Evolutionary conservation across 495 filamentous ascomycete species (phyloP).

Genomic region (Aspergillus biplanus): DNA sequence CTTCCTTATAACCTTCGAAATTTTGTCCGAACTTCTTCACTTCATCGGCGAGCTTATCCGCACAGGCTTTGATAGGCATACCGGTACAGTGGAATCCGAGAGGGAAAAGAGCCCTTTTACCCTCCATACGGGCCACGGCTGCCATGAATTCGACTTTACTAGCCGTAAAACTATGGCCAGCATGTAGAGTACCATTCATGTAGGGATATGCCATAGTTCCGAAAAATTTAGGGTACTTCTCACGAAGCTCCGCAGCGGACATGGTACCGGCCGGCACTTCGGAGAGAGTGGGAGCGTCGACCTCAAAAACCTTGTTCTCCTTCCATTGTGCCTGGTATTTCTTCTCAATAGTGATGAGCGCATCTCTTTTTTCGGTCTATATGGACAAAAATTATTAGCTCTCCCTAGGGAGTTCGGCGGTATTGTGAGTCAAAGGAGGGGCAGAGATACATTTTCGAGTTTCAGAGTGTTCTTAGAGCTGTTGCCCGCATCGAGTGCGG

Average conservation of each 20-base stretch:
- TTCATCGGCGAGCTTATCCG: slow-evolving; percentile 90
- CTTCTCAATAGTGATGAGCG: slow-evolving; percentile 85
- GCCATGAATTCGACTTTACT: slow-evolving; percentile 89
- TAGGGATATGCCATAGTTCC: slow-evolving; percentile 94
- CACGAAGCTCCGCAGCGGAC: slow-evolving; percentile 70
- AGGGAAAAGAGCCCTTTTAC: slow-evolving; percentile 83
- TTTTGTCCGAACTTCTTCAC: slow-evolving; percentile 85
- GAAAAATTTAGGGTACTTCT: slow-evolving; percentile 87
- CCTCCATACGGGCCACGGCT: slow-evolving; percentile 85
- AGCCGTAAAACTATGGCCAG: slow-evolving; percentile 87
- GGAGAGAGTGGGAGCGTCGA: slow-evolving; percentile 74
- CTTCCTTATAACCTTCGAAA: slow-evolving; percentile 76
- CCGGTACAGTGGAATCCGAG: slow-evolving; percentile 95
- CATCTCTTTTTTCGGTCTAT: slow-evolving; percentile 91
- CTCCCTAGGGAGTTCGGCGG: slow-evolving; percentile 14
- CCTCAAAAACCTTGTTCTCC: slow-evolving; percentile 76
- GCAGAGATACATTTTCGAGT: slow-evolving; percentile 66
- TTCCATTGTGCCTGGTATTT: slow-evolving; percentile 90
- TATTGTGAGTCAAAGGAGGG: slow-evolving; percentile 25
- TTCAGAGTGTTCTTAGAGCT: slow-evolving; percentile 70
- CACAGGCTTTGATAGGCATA: slow-evolving; percentile 97
- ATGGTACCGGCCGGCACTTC: slow-evolving; percentile 76
- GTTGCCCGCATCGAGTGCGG: slow-evolving; percentile 62
- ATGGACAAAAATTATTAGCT: slow-evolving; percentile 18
- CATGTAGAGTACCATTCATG: slow-evolving; percentile 94